Conservation (phyloP, 208 protist genomes). For the Strigomonas galati region DNA sequence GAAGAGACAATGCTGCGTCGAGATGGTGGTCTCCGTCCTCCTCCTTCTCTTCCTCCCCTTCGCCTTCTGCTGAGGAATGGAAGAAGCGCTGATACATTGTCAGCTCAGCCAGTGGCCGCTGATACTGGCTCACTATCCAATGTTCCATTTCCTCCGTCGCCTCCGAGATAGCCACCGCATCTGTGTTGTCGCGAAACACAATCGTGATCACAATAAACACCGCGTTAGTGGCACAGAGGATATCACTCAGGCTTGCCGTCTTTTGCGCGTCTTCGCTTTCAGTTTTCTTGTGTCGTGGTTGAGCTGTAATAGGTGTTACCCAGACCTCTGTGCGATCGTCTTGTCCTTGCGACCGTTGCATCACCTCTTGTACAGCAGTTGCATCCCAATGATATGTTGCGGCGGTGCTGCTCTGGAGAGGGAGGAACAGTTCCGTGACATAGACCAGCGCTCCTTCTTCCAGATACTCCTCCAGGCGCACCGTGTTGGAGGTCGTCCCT, state of each 20-base stretch:
- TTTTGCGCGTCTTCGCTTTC: no score
- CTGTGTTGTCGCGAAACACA: neutral
- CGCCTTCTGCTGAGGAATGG: neutral
- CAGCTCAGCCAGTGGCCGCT: no score
- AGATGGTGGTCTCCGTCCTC: neutral
- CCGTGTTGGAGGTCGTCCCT: constrained; percentile 36
- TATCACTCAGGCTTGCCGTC: neutral
- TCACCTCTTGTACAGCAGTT: neutral
- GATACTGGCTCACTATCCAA: neutral
- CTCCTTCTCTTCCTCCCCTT: neutral
- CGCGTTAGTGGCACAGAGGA: neutral
- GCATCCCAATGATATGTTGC: neutral
- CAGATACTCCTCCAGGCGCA: constrained; percentile 42
- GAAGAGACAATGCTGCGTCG: neutral
- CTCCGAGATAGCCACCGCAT: neutral
- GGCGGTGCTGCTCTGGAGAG: constrained; percentile 2
- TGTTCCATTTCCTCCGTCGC: neutral
- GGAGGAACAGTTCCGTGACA: constrained; percentile 58
- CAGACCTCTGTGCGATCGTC: neutral
- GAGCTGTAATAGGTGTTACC: neutral
- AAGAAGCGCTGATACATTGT: no score
- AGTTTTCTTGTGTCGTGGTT: neutral
- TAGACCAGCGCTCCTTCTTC: constrained; percentile 28
- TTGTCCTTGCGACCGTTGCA: neutral
- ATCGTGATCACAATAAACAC: neutral